Evolutionary conservation across 495 filamentous ascomycete genomes (phyloP), one percentile per base, ranked within the genome.

Genomic region (Pseudoneurospora amorphoporcata): DNA sequence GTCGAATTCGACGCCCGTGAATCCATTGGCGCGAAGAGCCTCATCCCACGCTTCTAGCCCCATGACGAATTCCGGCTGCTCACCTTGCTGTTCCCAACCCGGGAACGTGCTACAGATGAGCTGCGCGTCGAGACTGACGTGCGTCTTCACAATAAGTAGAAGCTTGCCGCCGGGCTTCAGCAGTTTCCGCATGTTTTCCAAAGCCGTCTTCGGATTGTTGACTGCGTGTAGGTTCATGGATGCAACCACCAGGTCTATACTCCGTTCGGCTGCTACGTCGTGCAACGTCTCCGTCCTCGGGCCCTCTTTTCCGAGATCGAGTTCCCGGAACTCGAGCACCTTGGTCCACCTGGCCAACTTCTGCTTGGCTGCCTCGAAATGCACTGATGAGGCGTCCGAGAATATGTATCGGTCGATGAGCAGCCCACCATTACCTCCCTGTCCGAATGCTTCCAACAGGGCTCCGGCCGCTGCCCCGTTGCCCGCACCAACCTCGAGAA

Each of bases 221-320:
- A 82, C 83, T 23, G 83, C 82, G 53, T 84, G 83, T 2, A 83
- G 40, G 2, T 87, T 84, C 70, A 86, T 84, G 12, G 82, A 75
- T 0, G 85, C 87, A 32, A 88, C 68, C 14, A 89, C 79, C 0
- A 89, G 72, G 73, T 89, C 87, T 72, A 40, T 40, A 40, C 39
- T 40, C 39, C 39, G 39, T 40, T 84, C 88, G 0, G 76, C 72
- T 4, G 70, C 79, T 9, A 70, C 72, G 19, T 82, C 76, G 68
- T 86, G 85, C 0, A 84, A 85, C 70, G 88, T 86, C 32, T 79
- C 70, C 0, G 71, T 53, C 23, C 23, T 23, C 3, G 84, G 84
- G 53, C 53, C 53, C 69, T 86, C 83, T 19, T 80, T 74, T 19
- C 80, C 81, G 29, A 87, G 85, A 71, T 89, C 80, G 1, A 88